Evolutionary conservation across 805 yeast species (phyloP).

Genomic region (Yarrowia keelungensis): DNA sequence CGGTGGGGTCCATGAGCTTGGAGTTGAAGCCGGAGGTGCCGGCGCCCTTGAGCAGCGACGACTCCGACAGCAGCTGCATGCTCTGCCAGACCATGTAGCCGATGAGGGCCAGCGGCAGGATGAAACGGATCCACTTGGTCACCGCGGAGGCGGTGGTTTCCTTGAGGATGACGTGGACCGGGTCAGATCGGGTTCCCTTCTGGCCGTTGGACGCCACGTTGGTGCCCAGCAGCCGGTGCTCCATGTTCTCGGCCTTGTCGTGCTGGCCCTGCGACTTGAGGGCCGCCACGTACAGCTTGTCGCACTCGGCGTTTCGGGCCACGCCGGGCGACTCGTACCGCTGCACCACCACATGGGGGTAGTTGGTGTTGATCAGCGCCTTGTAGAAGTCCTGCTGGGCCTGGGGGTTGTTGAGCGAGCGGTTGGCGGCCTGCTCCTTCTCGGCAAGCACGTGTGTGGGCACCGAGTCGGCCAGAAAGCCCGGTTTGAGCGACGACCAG

Average conservation of each 20-base stretch:
- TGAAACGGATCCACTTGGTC: slow-evolving; percentile 88
- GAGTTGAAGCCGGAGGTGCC: slow-evolving; percentile 47
- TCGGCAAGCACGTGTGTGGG: slow-evolving; percentile 54
- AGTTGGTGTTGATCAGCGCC: slow-evolving; percentile 74
- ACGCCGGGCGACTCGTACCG: slow-evolving; percentile 95
- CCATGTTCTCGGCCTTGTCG: slow-evolving; percentile 74
- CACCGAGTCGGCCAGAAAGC: slow-evolving; percentile 37
- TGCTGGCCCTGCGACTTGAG: slow-evolving; percentile 76
- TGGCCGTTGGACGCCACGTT: slow-evolving; percentile 10
- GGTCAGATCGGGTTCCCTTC: slow-evolving; percentile 60
- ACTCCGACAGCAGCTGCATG: slow-evolving; percentile 79
- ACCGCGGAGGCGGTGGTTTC: slow-evolving; percentile 81
- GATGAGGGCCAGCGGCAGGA: slow-evolving; percentile 77
- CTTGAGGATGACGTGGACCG: slow-evolving; percentile 91
- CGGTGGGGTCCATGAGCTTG: slow-evolving; percentile 54
- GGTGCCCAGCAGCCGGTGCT: slow-evolving; percentile 20
- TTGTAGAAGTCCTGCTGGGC: slow-evolving; percentile 86
- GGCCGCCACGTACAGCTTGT: slow-evolving; percentile 80
- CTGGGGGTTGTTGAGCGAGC: slow-evolving; percentile 67
- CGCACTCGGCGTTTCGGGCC: slow-evolving; percentile 80
- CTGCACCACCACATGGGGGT: slow-evolving; percentile 95
- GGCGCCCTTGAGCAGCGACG: slow-evolving; percentile 70
- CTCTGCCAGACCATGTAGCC: slow-evolving; percentile 83
- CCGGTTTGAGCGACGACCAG: slow-evolving; percentile 30
- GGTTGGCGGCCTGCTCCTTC: slow-evolving; percentile 87